Percentiles rank a stretch among this genome's conserved stretches.
Evolutionary conservation across 2,329 filamentous ascomycete genomes (phyloP).

Genomic region (Ophiostoma ips): DNA sequence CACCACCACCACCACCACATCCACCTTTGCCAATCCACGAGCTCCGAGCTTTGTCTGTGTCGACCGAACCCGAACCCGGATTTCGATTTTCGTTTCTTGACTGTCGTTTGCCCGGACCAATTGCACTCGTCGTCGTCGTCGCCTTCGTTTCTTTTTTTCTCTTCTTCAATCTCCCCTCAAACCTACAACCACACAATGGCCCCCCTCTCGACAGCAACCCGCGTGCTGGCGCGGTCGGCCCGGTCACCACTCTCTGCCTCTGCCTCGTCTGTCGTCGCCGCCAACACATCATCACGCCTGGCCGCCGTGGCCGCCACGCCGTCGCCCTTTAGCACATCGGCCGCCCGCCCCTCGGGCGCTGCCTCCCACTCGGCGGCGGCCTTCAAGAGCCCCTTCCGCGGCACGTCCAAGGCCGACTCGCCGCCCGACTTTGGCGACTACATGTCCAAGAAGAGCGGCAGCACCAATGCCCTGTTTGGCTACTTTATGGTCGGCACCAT

Average conservation of each 20-base stretch:
- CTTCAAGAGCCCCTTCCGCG: slow-evolving; percentile 51
- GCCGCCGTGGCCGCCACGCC: slow-evolving; percentile 28
- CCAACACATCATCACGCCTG: slow-evolving; percentile 27
- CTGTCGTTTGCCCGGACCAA: background rate
- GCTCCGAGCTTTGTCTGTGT: slow-evolving; percentile 4
- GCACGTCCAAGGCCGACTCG: slow-evolving; percentile 44
- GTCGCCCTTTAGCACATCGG: slow-evolving; percentile 35
- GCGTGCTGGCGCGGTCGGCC: slow-evolving; percentile 48
- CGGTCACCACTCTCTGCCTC: slow-evolving; percentile 1
- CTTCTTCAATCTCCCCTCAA: background rate
- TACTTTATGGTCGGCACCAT: slow-evolving; percentile 99
- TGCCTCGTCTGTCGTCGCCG: slow-evolving; percentile 16
- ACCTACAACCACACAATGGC: slow-evolving; percentile 44
- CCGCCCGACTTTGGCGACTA: slow-evolving; percentile 89
- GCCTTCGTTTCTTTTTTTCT: background rate
- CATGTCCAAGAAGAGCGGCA: slow-evolving; percentile 52
- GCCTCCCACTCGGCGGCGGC: slow-evolving; percentile 30
- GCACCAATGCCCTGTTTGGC: slow-evolving; percentile 72
- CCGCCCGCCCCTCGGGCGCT: slow-evolving; percentile 25
- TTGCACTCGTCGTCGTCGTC: background rate
- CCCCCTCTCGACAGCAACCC: slow-evolving; percentile 53
- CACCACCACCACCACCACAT: slow-evolving; percentile 23
- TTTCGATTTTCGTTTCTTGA: background rate
- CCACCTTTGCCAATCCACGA: too few relatives aligned
- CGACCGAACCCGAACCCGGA: background rate